Evolutionary conservation across 129 eudicot genomes (phyloP), one percentile per base, ranked within the genome.

Genomic region (Lactuca sativa): DNA sequence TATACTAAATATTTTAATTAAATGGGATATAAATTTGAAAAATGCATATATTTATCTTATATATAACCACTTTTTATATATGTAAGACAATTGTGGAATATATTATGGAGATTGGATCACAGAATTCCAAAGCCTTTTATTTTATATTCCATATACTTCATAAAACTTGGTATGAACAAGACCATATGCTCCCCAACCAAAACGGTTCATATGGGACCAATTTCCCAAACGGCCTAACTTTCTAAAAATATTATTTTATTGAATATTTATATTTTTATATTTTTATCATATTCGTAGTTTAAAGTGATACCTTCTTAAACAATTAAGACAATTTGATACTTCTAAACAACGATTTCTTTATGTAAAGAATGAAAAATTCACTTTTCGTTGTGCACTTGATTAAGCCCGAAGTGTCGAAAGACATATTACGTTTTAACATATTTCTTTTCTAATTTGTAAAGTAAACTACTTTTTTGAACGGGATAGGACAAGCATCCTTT

Each of bases 201-300:
- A 81, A 79, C 57, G 81, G 84, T 78, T 73, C 69, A 72, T 55
- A 70, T 56, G 80, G 84, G 81, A 59, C 75, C 84, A 61, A 63
- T 56, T 69, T 78, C 67, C 78, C 36, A 75, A 61, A 65, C 34
- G 58, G 70, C 55, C 74, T 41, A 67, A 71, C 67, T 65, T 64
- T 67, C 16, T 34, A 67, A 30, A 67, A 16, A 33, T 66, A 56
- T 15, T 73, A 43, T 13, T 63, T 34, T 16, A 15, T 53, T 33
- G 21, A 4, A 16, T 13, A 48, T 36, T 13, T 11, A 21, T 38
- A 30, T 65, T 25, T 48, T 25, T 65, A 11, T 16, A 47, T 12
- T 67, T 36, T 12, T 67, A 54, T 34, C 47, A 16, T 52, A 67
- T 41, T 62, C 52, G 16, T 62, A 15, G 5, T 38, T 15, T 60